Evolutionary conservation across 2,329 filamentous ascomycete genomes (phyloP).

Genomic region (Sphaerulina populicola): DNA sequence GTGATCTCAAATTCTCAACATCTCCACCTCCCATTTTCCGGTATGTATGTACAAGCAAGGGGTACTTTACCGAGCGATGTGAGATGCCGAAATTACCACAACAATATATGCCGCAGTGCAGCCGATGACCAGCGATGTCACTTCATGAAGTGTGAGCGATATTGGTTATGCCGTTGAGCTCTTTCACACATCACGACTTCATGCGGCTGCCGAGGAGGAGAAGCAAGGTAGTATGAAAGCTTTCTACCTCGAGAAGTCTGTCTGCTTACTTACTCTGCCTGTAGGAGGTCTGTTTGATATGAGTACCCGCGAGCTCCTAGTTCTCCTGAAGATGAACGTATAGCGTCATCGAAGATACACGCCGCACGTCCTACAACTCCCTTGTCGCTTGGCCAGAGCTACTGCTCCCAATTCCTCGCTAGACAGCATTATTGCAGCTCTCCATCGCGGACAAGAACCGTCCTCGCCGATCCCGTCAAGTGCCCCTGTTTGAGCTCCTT

Average conservation of each 20-base stretch:
- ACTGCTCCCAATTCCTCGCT: too few relatives aligned
- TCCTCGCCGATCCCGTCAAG: neutral
- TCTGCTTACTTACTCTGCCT: too few relatives aligned
- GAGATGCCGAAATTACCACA: slow-evolving; percentile 8
- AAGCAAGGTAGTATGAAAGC: neutral
- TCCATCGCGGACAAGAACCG: neutral
- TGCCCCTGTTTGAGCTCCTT: neutral
- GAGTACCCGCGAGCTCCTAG: too few relatives aligned
- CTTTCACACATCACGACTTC: neutral
- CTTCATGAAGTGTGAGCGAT: neutral
- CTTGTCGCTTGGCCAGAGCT: neutral
- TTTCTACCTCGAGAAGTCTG: neutral
- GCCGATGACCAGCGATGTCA: slow-evolving; percentile 8
- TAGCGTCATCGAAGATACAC: too few relatives aligned
- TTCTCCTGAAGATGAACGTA: too few relatives aligned
- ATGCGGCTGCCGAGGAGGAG: neutral
- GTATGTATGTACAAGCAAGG: too few relatives aligned
- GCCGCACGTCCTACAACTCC: neutral
- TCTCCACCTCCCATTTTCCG: slow-evolving; percentile 2
- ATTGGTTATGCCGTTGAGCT: neutral
- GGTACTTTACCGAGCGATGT: neutral
- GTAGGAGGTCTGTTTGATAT: too few relatives aligned
- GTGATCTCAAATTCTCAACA: neutral
- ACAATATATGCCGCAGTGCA: slow-evolving; percentile 3
- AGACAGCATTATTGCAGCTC: neutral